Base-by-base conservation (phyloP, 1,139 yeast species). In the Geotrichum fermentans region DNA sequence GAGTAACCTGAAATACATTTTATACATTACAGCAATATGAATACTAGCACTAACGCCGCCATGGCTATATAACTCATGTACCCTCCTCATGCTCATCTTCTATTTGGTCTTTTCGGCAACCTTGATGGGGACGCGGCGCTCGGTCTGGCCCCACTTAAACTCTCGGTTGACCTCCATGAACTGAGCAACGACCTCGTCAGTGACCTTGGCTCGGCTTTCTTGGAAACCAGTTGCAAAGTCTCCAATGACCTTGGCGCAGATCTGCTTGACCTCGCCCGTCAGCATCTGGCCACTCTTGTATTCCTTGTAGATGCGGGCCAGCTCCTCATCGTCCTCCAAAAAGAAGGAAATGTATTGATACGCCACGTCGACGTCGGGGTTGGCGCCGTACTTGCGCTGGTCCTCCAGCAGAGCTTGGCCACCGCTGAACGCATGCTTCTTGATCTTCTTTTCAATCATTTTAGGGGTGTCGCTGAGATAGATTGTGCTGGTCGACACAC, bases 381-480 rank as follows among this genome's bases (percentile, higher is more conserved):
- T 76, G 61, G 98, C 99, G 48, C 99, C 99, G 47, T 73, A 71
- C 64, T 74, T 73, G 67, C 95, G 80, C 69, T 94, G 99, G 61
- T 88, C 95, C 67, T 92, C 98, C 46, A 85, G 72, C 4, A 95
- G 78, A 45, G 80, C 84, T 65, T 81, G 79, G 55, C 99, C 99
- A 56, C 99, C 99, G 44, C 96, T 84, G 68, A 94, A 94, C 6
- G 97, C 98, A 65, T 88, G 85, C 68, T 90, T 92, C 73, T 94
- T 94, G 66, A 94, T 85, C 71, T 94, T 94, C 76, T 88, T 92
- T 67, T 86, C 84, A 58, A 94, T 85, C 71, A 86, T 90, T 67
- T 85, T 86, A 46, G 95, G 80, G 1, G 97, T 86, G 68, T 94
- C 99, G 54, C 87, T 90, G 94, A 94, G 83, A 72, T 84, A 92